These are phyloP conservation scores for Colletotrichum cordylinicola DNA, from an alignment of 2,329 filamentous ascomycete species.

Conservation along the genomic window DNA sequence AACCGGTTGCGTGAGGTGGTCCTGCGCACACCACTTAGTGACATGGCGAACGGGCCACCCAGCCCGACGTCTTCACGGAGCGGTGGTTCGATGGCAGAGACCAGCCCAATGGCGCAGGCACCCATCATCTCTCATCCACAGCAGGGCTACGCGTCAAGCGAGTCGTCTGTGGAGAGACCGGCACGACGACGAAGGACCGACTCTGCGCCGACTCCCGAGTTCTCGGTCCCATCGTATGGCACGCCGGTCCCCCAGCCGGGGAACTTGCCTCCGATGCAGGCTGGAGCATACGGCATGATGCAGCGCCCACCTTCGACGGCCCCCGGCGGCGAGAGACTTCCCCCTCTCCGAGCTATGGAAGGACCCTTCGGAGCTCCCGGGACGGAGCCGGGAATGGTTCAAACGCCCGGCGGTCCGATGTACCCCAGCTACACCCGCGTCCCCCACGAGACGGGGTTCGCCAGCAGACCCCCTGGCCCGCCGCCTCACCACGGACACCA, in stretches of 20 bases:
- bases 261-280: constrained; percentile 47
- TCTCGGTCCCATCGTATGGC: constrained; percentile 43
- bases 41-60: constrained; percentile 57
- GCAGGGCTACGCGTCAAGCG: constrained; percentile 42
- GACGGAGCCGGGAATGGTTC: neutral
- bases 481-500: constrained; percentile 5
- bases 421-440: constrained; percentile 21
- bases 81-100: constrained; percentile 41
- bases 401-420: constrained; percentile 8
- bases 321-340: constrained; percentile 48
- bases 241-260: constrained; percentile 37
- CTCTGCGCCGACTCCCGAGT: constrained; percentile 44
- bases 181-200: constrained; percentile 54
- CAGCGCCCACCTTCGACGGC: constrained; percentile 43
- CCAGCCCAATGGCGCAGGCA: constrained; percentile 37
- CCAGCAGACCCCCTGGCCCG: constrained; percentile 5
- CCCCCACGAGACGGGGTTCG: constrained; percentile 24
- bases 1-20: constrained; percentile 75
- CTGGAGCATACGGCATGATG: constrained; percentile 40
- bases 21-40: constrained; percentile 60
- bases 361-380: constrained; percentile 24
- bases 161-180: constrained; percentile 51
- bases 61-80: constrained; percentile 50
- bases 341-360: constrained; percentile 54
- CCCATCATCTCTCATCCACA: constrained; percentile 27